Evolutionary conservation across 2,329 filamentous ascomycete genomes (phyloP).

Genomic region (Fusarium continuum): DNA sequence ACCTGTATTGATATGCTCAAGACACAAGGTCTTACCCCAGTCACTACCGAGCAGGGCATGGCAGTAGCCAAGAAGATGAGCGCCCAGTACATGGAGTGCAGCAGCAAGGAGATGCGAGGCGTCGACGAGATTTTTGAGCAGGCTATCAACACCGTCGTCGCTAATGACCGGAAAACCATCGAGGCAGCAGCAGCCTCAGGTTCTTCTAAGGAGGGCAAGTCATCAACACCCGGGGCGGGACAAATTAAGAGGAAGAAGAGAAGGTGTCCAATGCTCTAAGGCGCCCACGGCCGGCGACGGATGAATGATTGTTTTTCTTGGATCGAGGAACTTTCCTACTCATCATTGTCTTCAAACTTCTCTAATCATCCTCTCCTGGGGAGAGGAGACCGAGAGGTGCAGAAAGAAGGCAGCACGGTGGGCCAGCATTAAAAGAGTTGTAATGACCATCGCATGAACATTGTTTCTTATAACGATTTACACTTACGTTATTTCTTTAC

Average conservation of each 20-base stretch:
- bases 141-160: conserved; percentile 89
- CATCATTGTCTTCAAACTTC: conserved; percentile 22
- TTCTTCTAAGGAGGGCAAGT: conserved; percentile 50
- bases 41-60: conserved; percentile 89
- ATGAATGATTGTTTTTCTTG: conserved; percentile 30
- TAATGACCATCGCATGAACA: conserved; percentile 54
- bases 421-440: conserved; percentile 49
- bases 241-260: conserved; percentile 81
- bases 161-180: conserved; percentile 75
- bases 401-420: conserved; percentile 29
- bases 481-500: conserved; percentile 43
- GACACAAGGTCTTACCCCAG: conserved; percentile 94
- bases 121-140: conserved; percentile 96
- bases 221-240: conserved; percentile 55
- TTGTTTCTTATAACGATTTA: conserved; percentile 49
- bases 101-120: conserved; percentile 94
- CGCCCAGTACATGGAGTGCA: conserved; percentile 97
- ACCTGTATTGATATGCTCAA: conserved; percentile 99
- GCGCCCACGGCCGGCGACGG: conserved; percentile 18
- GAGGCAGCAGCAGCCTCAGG: conserved; percentile 57
- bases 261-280: conserved; percentile 81
- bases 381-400: conserved; percentile 23
- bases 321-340: conserved; percentile 28
- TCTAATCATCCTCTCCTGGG: conserved; percentile 26
- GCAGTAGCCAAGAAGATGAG: conserved; percentile 92